phyloP scores from a whole-genome alignment of 345 rosid species.

The Raphanus sativus region DNA sequence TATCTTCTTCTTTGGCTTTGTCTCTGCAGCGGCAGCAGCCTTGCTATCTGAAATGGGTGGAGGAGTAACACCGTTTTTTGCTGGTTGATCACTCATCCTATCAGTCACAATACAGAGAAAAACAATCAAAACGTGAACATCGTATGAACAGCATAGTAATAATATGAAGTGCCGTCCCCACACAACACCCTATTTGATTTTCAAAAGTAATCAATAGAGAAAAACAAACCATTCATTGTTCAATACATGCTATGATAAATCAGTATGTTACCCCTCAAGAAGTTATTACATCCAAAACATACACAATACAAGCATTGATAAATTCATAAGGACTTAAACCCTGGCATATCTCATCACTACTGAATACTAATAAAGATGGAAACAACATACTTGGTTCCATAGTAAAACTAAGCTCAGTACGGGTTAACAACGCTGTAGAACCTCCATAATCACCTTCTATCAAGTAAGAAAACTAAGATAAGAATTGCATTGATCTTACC shows the following conservation, averaged over 20 bases:
- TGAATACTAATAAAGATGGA: neutral
- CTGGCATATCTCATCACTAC: neutral
- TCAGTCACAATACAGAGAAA: neutral
- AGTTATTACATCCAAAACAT: neutral
- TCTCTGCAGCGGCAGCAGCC: slow-evolving; percentile 42
- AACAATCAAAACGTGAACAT: neutral
- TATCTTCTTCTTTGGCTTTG: slow-evolving; percentile 87
- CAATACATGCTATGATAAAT: neutral
- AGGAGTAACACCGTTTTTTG: slow-evolving; percentile 44
- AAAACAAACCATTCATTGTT: neutral
- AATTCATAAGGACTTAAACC: neutral
- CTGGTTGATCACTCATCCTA: slow-evolving; percentile 56
- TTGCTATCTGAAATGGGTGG: slow-evolving; percentile 43
- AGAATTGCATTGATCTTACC: neutral
- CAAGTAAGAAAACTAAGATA: neutral
- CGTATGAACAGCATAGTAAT: neutral
- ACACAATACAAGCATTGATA: neutral
- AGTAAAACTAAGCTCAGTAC: neutral
- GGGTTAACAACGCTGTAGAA: neutral
- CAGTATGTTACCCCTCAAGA: neutral
- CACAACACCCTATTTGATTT: neutral
- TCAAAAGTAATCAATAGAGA: neutral
- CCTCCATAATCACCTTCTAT: neutral
- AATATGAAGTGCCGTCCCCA: neutral
- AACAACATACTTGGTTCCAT: neutral